Percentiles rank a stretch among this genome's conserved stretches.
Conservation (phyloP, 768 basidiomycete species). For the Mycena filopes region DNA sequence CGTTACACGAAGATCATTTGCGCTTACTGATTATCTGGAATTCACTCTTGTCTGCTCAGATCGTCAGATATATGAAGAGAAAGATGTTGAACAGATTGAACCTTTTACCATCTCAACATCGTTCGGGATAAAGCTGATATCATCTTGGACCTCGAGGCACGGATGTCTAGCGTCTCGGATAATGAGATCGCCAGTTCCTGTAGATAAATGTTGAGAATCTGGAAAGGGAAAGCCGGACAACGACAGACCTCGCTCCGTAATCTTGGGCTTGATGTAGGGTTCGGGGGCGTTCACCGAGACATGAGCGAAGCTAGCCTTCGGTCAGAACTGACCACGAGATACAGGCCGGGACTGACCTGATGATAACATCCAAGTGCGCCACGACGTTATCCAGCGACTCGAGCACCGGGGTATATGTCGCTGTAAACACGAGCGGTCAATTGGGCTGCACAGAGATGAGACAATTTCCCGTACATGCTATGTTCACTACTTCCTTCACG, state of each 20-base stretch:
- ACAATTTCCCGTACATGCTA: conserved; percentile 73
- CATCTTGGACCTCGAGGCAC: conserved; percentile 96
- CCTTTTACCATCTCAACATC: conserved; percentile 95
- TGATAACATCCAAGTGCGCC: conserved; percentile 91
- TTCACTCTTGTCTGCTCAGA: conserved; percentile 75
- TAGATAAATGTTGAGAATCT: not conserved
- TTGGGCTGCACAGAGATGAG: not conserved
- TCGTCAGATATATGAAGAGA: conserved; percentile 2
- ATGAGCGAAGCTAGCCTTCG: conserved; percentile 79
- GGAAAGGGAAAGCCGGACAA: not conserved
- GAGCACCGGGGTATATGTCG: conserved; percentile 90
- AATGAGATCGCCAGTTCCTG: conserved; percentile 83
- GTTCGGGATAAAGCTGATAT: conserved; percentile 94
- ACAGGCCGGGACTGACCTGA: conserved; percentile 67
- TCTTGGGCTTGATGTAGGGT: conserved; percentile 87
- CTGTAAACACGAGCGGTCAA: conserved; percentile 51
- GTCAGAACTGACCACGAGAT: not conserved
- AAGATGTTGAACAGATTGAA: conserved; percentile 37
- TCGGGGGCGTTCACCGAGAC: conserved; percentile 89
- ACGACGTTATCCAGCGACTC: conserved; percentile 86
- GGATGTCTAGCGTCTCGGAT: conserved; percentile 93
- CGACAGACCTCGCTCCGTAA: conserved; percentile 76
- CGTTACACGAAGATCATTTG: not conserved
- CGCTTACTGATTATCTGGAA: conserved; percentile 92
- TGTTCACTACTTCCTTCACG: conserved; percentile 92